Evolutionary conservation across 2,329 filamentous ascomycete genomes (phyloP), one percentile per base, ranked within the genome.

Genomic region (Fusarium praegraminearum): DNA sequence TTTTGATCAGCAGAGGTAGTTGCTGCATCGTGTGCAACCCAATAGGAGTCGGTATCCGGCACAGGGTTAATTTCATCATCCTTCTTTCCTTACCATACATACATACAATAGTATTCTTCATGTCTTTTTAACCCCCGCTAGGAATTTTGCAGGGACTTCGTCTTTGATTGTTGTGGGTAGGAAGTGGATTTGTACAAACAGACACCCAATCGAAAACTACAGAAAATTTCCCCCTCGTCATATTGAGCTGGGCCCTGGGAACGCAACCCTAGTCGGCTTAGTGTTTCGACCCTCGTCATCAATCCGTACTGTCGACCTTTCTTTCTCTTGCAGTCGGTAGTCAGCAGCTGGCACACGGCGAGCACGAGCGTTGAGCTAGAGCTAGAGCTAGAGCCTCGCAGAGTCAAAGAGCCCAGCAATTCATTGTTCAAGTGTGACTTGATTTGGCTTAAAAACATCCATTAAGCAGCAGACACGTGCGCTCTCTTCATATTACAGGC

Each of bases 391-490:
- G 49, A 52, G 49, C 20, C 22, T 40, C 28, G 24, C 35, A 51
- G 24, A 70, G 59, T 32, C 55, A 26, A 47, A 55, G 50, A 57
- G 53, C 60, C 50, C 49, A 58, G 57, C 67, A 65, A 56, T 57
- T 62, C 61, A 66, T 57, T 57, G 57, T 47, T 44, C 63, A 54
- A 59, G 57, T 67, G 68, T 69, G 68, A 71, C 56, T 71, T 62
- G 26, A 61, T 66, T 36, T 33, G 65, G 50, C 67, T 63, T 49
- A 35, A 71, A 65, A 65, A 66, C 63, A 67, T 68, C 77, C 77
- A 79, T 77, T 78, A 70, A 77, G 74, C 72, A 74, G 68, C 56
- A 70, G 73, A 79, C 78, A 79, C 77, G 78, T 79, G 77, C 77
- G 51, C 72, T 65, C 52, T 56, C 49, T 64, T 69, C 60, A 43